Conservation (phyloP, 768 basidiomycete species). For the Rhizopogon sp. region DNA sequence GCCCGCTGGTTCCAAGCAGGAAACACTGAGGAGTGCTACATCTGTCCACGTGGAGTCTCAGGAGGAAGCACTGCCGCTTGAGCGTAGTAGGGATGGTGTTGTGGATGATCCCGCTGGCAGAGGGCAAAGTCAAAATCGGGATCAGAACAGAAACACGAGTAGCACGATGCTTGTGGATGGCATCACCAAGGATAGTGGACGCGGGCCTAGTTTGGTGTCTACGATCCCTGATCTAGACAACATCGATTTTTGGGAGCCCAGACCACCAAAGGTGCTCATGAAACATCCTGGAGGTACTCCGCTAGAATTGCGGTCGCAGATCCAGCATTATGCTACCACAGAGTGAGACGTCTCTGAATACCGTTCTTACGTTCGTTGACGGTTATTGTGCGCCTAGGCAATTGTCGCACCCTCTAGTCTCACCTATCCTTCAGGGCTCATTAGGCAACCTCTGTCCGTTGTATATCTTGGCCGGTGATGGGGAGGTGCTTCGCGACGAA, state of each 20-base stretch:
- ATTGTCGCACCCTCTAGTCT: conserved; percentile 65
- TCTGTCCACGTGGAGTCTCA: conserved; percentile 19
- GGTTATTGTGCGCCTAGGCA: conserved; percentile 31
- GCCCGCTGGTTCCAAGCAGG: conserved; percentile 4
- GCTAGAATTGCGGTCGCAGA: conserved; percentile 54
- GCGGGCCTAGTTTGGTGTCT: neutral
- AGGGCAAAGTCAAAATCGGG: neutral
- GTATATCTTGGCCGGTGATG: conserved; percentile 67
- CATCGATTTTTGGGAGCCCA: conserved; percentile 42
- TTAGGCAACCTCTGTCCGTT: conserved; percentile 74
- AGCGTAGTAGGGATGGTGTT: neutral
- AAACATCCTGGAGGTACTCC: conserved; percentile 37
- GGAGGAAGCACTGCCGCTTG: conserved; percentile 23
- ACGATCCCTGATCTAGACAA: conserved; percentile 7
- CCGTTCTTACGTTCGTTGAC: neutral
- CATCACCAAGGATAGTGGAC: neutral
- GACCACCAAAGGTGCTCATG: conserved; percentile 54
- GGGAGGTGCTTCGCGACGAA: conserved; percentile 75
- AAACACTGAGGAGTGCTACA: too few relatives aligned
- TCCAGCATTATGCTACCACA: conserved; percentile 75
- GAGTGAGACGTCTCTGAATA: conserved; percentile 38
- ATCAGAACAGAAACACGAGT: neutral
- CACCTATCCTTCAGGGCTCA: conserved; percentile 66
- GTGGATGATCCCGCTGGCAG: neutral
- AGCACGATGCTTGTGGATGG: neutral